Evolutionary conservation across 2,329 filamentous ascomycete genomes (phyloP), one percentile per base, ranked within the genome.

Genomic region (Fusarium pseudograminearum): DNA sequence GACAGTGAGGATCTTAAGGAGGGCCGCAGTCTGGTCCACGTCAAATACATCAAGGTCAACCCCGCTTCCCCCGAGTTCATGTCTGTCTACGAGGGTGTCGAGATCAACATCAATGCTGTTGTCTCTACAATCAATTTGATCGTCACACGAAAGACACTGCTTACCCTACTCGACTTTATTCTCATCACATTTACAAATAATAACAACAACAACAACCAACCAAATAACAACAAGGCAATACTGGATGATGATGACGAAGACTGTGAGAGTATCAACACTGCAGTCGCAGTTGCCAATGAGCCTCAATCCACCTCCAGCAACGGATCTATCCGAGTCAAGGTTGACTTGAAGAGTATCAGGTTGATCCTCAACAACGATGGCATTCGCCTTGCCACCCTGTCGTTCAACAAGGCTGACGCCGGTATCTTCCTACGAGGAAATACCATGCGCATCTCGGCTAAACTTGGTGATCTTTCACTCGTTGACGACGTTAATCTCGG

Each of bases 291-390:
- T n/a, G 60, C 50, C 20, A 67, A 61, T 7, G 62, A 73, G 4
- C 61, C 78, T 0, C 76, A 78, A 22, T 80, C 82, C 51, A 78
- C 75, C 24, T 76, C 79, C 38, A 78, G 79, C 16, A 83, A 76
- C 7, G 92, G 92, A 58, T 97, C 96, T 69, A 96, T 99, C 70
- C 90, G 94, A 26, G 95, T 99, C 79, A 97, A 97, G 79, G 91
- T 97, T 42, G 91, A 98, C 66, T 83, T 99, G 67, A 97, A 97
- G 82, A 94, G 92, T 82, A 97, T 99, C 69, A 89, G 93, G 4
- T 85, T 99, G 30, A 95, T 99, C 67, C 84, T 99, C 57, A 99
- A 99, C 78, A 98, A 99, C 70, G 97, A 99, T 78, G 96, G 96
- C 1, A 97, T 98, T 61, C 90, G 96, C 28, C 86, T 99, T 30